Base-by-base conservation (phyloP, 352 stramenopile genomes). In the Phytophthora litchii region DNA sequence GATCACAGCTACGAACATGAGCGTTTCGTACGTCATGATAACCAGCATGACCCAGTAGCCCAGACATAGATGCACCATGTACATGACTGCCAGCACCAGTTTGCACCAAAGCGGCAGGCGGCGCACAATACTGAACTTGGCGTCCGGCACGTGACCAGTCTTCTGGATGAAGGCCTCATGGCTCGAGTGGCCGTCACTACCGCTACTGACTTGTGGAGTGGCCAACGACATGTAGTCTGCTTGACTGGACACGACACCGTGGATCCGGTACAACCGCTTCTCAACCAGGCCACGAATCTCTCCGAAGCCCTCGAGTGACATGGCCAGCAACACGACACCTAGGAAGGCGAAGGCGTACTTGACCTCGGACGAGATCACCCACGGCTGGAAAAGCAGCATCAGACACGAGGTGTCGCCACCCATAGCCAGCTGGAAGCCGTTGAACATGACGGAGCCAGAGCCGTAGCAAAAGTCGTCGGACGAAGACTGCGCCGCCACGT, bases 31-130 rank as follows among this genome's bases (percentile, higher is more conserved):
- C 57, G 83, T 88, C 85, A 94, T 94, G 49, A 91, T 83, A 38
- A 94, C 47, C n/a, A 94, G 69, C 85, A 94, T 94, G 66, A 91
- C 57, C 38, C 83, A 88, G 74, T 94, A 94, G 36, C 79, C 85
- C 57, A 92, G 67, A 49, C 78, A 73, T 57, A 94, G 60, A 45
- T 88, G 76, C 16, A 78, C 57, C 81, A 92, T 94, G 78, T 94
- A 94, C 48, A 91, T 73, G 8, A 34, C 46, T 5, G 80, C 73
- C 25, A 92, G 76, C 66, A 74, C 55, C 34, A 74, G 3, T 43
- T 91, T 92, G 72, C 83, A 88, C 80, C 67, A 72, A 20, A 68
- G 31, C 14, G 67, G 67, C 47, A 92, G 68, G 34, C 78, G 74
- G n/a, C 75, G 78, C 35, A 85, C 62, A 44, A 88, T 76, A 29